Conservation (phyloP, 2,329 filamentous ascomycete genomes). For the Clonostachys byssicola region DNA sequence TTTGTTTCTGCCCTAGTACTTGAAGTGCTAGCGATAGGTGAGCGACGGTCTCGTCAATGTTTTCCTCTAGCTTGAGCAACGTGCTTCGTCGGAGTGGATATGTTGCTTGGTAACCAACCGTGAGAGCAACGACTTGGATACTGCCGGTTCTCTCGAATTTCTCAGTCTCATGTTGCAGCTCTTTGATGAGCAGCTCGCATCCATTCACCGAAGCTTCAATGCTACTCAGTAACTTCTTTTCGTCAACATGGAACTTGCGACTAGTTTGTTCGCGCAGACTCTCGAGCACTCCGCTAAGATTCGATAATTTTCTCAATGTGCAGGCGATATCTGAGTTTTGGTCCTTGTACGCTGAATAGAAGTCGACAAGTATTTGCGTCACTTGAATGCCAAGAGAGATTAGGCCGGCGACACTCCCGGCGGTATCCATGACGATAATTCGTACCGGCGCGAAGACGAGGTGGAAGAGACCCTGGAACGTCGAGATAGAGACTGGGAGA, state of each 20-base stretch:
- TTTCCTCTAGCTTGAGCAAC: slow-evolving; percentile 28
- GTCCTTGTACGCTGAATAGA: slow-evolving; percentile 20
- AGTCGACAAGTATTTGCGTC: slow-evolving; percentile 21
- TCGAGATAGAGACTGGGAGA: too few species aligned
- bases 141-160: slow-evolving; percentile 15
- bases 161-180: slow-evolving; percentile 15
- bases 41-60: slow-evolving; percentile 20
- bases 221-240: slow-evolving; percentile 9
- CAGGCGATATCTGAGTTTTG: slow-evolving; percentile 16
- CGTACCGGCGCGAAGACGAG: too few species aligned
- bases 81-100: slow-evolving; percentile 29
- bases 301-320: slow-evolving; percentile 14
- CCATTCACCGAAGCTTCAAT: slow-evolving; percentile 16
- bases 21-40: slow-evolving; percentile 20
- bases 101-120: slow-evolving; percentile 2
- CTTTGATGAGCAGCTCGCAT: slow-evolving; percentile 18
- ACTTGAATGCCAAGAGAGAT: slow-evolving; percentile 29
- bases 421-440: slow-evolving; percentile 5
- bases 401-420: slow-evolving; percentile 19
- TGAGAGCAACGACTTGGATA: slow-evolving; percentile 6
- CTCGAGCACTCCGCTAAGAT: slow-evolving; percentile 15
- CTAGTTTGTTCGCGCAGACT: slow-evolving; percentile 7
- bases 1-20: slow-evolving; percentile 17
- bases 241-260: slow-evolving; percentile 14
- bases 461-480: too few species aligned